These are phyloP conservation scores for Tubosaeta sp. DNA, from an alignment of 768 basidiomycete genomes.

Conservation along the genomic window DNA sequence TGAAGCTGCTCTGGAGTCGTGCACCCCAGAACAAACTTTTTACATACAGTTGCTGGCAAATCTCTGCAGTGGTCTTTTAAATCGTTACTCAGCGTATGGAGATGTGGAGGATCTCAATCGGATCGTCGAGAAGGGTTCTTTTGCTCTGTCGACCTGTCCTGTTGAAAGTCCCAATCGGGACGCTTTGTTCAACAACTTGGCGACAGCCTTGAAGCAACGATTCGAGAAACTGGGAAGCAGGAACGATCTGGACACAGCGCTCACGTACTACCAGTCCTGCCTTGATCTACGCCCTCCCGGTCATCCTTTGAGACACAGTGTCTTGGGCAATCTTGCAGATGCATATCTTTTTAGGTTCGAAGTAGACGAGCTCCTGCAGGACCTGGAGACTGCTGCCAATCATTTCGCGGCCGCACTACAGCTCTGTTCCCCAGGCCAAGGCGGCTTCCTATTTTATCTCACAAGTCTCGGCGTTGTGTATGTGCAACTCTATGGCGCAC, in stretches of 20 bases:
- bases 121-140: slow-evolving; percentile 11
- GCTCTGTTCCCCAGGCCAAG: slow-evolving; percentile 12
- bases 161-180: slow-evolving; percentile 12
- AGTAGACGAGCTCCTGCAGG: slow-evolving; percentile 15
- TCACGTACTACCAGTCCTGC: slow-evolving; percentile 12
- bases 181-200: slow-evolving; percentile 21
- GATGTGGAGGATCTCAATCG: slow-evolving; percentile 16
- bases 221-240: slow-evolving; percentile 10
- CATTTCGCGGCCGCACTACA: slow-evolving; percentile 13
- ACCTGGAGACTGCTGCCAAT: slow-evolving; percentile 20
- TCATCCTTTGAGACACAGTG: slow-evolving; percentile 7
- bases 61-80: slow-evolving; percentile 18
- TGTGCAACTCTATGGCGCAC: slow-evolving; percentile 2
- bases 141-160: slow-evolving; percentile 5
- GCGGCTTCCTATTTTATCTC: slow-evolving; percentile 10
- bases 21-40: slow-evolving; percentile 7
- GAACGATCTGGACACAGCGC: slow-evolving; percentile 16
- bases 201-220: slow-evolving; percentile 14
- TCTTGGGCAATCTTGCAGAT: slow-evolving; percentile 20
- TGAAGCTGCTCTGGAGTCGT: slow-evolving; percentile 9
- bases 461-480: slow-evolving; percentile 8
- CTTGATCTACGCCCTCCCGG: slow-evolving; percentile 21
- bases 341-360: slow-evolving; percentile 22
- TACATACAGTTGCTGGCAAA: slow-evolving; percentile 17
- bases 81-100: slow-evolving; percentile 15